Evolutionary conservation across 2,329 filamentous ascomycete species (phyloP), one percentile per base, ranked within the genome.

Genomic region (Colletotrichum nymphaeae): DNA sequence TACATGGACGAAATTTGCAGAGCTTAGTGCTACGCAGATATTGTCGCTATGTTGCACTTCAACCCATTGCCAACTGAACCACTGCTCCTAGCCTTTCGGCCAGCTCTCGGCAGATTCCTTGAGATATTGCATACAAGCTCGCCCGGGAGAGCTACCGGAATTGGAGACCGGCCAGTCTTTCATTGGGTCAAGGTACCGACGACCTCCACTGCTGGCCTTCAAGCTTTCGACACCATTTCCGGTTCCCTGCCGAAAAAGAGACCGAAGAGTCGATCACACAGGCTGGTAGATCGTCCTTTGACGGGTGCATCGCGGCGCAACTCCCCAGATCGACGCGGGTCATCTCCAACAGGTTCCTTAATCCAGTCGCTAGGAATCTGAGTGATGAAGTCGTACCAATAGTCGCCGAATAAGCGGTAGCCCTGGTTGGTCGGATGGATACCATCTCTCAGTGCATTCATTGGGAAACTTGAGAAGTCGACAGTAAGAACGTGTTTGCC

Each of bases 311-410:
- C 37, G 32, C 7, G 22, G 32, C 5, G 22, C 14, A 57, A 52
- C 5, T 57, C 57, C 12, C 19, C 32, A 28, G 32, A 32, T 4
- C 16, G 53, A 37, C 26, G 30, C 6, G 73, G 75, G 52, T 74
- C 73, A 8, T 58, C 53, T 1, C 77, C 80, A 30, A 77, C 71
- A n/a, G 81, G 80, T 6, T 71, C 52, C 22, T 77, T 74, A 19
- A 84, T 79, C 82, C 83, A 84, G n/a, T 72, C 72, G 0, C 67
- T 69, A 8, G 82, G 83, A 11, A 83, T 76, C 53, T 84, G 82
- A 16, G 76, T 76, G 24, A 83, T 73, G 35, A 81, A 81, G 59
- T 81, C 77, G 71, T 82, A 81, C 83, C 83, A 84, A 49, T 82
- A 83, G 58, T 83, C 77, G 1, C 81, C 83, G n/a, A 84, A 74